Conservation (phyloP, 495 filamentous ascomycete genomes). For the Neurospora sp. region DNA sequence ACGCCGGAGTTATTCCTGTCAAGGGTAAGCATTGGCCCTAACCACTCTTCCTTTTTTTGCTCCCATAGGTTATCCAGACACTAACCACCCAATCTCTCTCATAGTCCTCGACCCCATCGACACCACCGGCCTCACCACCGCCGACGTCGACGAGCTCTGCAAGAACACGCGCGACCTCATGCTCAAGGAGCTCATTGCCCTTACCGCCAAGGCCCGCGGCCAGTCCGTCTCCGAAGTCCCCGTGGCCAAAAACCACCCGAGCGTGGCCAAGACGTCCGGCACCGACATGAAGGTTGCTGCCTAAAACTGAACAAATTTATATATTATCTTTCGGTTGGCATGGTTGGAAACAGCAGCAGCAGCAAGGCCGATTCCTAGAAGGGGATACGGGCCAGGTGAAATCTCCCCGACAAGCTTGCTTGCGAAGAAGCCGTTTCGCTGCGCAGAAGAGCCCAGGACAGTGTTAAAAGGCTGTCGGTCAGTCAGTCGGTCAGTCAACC, state of each 20-base stretch:
- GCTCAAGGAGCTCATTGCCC: conserved; percentile 58
- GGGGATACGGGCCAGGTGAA: not conserved
- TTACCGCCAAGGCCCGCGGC: conserved; percentile 41
- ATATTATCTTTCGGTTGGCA: not conserved
- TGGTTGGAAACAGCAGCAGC: not conserved
- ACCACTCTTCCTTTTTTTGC: not conserved
- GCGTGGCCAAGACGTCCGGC: conserved; percentile 14
- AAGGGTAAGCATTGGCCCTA: conserved; percentile 48
- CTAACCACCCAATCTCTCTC: conserved; percentile 5
- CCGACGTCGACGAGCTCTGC: conserved; percentile 76
- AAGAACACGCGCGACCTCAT: conserved; percentile 63
- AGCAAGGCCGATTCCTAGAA: not conserved
- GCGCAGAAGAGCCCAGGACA: not conserved
- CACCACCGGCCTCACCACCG: conserved; percentile 64
- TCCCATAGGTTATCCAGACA: not conserved
- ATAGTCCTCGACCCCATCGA: conserved; percentile 75
- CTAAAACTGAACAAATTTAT: conserved; percentile 4
- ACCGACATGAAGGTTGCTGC: conserved; percentile 15
- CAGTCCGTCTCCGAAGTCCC: not conserved
- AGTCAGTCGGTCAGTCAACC: not conserved
- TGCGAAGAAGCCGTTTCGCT: not conserved
- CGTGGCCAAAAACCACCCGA: conserved; percentile 1
- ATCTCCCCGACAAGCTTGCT: not conserved
- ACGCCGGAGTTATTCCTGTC: conserved; percentile 63
- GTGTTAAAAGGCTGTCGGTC: not conserved